A percentile compares a stretch with the other conserved stretches of the same genome.
Conservation (phyloP, 78 protist species). For the Dictyostelium capitatum region DNA sequence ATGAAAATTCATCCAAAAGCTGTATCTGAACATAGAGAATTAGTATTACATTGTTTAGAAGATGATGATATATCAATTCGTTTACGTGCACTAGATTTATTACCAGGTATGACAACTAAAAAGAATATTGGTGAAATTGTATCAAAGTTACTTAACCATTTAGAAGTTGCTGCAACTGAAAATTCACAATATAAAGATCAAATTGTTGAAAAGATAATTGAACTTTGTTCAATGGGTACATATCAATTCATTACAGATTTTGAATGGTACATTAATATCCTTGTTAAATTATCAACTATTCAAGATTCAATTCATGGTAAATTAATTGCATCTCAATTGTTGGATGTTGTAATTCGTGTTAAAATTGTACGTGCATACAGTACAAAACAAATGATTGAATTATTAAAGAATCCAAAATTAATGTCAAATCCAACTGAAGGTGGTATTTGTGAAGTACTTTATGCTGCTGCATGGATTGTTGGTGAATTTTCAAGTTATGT, state of each 20-base stretch:
- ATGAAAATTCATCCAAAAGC: constrained; percentile 91
- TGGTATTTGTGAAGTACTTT: constrained; percentile 84
- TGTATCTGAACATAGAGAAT: constrained; percentile 85
- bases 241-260: constrained; percentile 92
- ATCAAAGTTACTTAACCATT: constrained; percentile 73
- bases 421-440: constrained; percentile 67
- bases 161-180: constrained; percentile 33
- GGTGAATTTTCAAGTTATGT: constrained; percentile 90
- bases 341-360: constrained; percentile 91
- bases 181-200: constrained; percentile 87
- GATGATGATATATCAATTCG: constrained; percentile 96
- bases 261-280: constrained; percentile 95
- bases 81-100: constrained; percentile 92
- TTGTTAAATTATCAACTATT: constrained; percentile 79
- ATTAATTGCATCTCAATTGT: constrained; percentile 85
- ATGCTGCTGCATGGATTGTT: constrained; percentile 94
- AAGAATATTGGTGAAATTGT: constrained; percentile 92
- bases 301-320: constrained; percentile 85
- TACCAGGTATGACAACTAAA: constrained; percentile 92
- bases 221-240: constrained; percentile 81
- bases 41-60: constrained; percentile 89
- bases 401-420: constrained; percentile 70
- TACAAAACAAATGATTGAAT: constrained; percentile 47
- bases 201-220: constrained; percentile 90
- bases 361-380: constrained; percentile 56